Conservation (phyloP, 768 basidiomycete species). For the Kwoniella botswanensis region DNA sequence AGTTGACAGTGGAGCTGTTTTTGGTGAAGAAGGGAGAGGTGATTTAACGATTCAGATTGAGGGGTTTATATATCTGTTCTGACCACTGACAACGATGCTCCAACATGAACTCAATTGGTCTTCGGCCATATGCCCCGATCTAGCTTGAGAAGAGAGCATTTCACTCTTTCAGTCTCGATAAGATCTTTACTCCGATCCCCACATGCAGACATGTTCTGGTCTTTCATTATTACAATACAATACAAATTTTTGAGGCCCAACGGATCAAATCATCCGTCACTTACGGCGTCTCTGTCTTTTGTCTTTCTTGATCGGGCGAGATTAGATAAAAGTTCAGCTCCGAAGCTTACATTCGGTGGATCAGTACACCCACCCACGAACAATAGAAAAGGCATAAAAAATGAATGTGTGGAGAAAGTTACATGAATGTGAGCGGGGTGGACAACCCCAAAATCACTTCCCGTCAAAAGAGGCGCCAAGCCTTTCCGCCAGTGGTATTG, state of each 20-base stretch:
- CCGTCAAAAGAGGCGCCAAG: slow-evolving; percentile 15
- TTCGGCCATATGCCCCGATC: background rate
- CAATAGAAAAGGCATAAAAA: background rate
- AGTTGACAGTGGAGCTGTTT: slow-evolving; percentile 1
- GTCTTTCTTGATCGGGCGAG: background rate
- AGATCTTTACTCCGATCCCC: background rate
- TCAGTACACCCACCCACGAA: background rate
- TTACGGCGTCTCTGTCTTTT: background rate
- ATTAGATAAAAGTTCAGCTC: slow-evolving; percentile 9
- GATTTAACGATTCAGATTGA: background rate
- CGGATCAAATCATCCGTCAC: background rate
- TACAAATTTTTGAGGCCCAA: slow-evolving; percentile 6
- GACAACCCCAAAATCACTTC: slow-evolving; percentile 11
- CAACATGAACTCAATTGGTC: background rate
- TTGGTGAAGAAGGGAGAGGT: slow-evolving; percentile 1
- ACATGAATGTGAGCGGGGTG: background rate
- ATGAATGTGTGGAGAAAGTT: background rate
- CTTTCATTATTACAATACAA: slow-evolving; percentile 1
- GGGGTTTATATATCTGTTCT: slow-evolving; percentile 21
- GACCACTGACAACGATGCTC: background rate
- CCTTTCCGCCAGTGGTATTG: slow-evolving; percentile 7
- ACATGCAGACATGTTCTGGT: background rate
- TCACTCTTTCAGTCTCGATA: no score
- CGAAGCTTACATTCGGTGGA: background rate
- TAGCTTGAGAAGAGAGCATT: slow-evolving; percentile 2